These are phyloP conservation scores for Cerioporus squamosus DNA, from an alignment of 1,284 basidiomycete genomes.

Conservation along the genomic window DNA sequence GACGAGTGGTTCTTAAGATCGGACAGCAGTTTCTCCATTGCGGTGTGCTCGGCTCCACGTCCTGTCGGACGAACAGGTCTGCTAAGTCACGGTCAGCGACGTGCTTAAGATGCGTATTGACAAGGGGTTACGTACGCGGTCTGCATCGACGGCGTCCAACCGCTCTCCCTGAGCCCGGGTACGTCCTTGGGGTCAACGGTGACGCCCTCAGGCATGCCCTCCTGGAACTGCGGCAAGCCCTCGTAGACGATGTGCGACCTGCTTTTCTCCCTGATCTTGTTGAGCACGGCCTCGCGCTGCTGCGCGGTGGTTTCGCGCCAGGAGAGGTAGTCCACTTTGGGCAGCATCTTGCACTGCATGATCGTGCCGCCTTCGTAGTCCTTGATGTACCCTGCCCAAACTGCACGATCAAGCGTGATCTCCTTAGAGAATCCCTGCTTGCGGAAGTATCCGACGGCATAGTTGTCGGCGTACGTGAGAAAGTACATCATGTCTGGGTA, in stretches of 20 bases:
- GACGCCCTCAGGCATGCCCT: constrained; percentile 49
- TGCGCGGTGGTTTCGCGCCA: constrained; percentile 79
- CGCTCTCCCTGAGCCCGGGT: constrained; percentile 91
- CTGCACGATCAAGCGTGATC: constrained; percentile 86
- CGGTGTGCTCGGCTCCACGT: constrained; percentile 60
- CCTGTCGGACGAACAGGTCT: constrained; percentile 42
- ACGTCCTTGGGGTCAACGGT: constrained; percentile 75
- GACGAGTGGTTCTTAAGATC: constrained; percentile 84
- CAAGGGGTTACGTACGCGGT: constrained; percentile 46
- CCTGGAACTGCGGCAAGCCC: constrained; percentile 82
- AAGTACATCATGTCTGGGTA: constrained; percentile 92
- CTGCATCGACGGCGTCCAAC: constrained; percentile 91
- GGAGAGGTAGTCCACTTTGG: constrained; percentile 88
- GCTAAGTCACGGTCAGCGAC: not conserved
- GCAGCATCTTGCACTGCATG: constrained; percentile 98
- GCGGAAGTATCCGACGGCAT: constrained; percentile 98
- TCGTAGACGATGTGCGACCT: constrained; percentile 87
- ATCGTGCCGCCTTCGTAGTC: constrained; percentile 99
- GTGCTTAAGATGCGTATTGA: not conserved
- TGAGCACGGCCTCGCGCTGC: constrained; percentile 89
- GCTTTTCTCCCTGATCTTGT: constrained; percentile 89
- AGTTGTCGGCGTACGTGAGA: constrained; percentile 98
- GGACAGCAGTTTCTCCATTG: constrained; percentile 85
- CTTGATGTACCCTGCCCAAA: constrained; percentile 99
- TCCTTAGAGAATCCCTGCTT: constrained; percentile 99